Evolutionary conservation across 2,329 filamentous ascomycete genomes (phyloP).

Genomic region (Colletotrichum higginsianum): DNA sequence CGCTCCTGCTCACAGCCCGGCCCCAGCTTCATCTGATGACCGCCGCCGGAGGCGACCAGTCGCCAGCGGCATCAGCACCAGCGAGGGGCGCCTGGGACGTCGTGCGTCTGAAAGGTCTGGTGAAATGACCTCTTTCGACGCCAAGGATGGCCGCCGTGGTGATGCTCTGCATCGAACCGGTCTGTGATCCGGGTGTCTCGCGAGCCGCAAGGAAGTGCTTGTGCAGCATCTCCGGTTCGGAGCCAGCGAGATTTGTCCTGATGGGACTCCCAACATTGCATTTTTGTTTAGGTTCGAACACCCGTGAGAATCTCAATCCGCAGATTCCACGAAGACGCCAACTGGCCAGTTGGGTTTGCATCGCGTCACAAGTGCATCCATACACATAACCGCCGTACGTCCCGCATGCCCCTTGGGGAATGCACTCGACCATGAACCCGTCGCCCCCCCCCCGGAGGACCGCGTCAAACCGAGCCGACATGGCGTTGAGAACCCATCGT

Average conservation of each 20-base stretch:
- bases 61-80: conserved; percentile 30
- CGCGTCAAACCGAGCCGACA: background rate
- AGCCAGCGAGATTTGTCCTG: conserved; percentile 30
- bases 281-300: conserved; percentile 24
- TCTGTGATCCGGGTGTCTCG: conserved; percentile 15
- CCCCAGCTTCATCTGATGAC: conserved; percentile 40
- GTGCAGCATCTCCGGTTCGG: conserved; percentile 32
- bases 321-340: conserved; percentile 8
- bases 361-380: conserved; percentile 25
- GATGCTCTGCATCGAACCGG: conserved; percentile 14
- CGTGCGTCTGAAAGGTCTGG: conserved; percentile 27
- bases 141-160: conserved; percentile 33
- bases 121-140: conserved; percentile 26
- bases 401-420: background rate
- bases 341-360: background rate
- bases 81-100: conserved; percentile 33
- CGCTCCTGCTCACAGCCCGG: conserved; percentile 36
- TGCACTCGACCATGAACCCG: background rate
- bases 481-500: background rate
- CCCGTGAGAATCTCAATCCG: conserved; percentile 1
- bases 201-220: conserved; percentile 30
- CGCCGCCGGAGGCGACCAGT: conserved; percentile 32
- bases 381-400: background rate
- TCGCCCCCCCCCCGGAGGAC: background rate
- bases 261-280: conserved; percentile 29